Evolutionary conservation across 2,329 filamentous ascomycete species (phyloP).

Genomic region (Fusarium sp.): DNA sequence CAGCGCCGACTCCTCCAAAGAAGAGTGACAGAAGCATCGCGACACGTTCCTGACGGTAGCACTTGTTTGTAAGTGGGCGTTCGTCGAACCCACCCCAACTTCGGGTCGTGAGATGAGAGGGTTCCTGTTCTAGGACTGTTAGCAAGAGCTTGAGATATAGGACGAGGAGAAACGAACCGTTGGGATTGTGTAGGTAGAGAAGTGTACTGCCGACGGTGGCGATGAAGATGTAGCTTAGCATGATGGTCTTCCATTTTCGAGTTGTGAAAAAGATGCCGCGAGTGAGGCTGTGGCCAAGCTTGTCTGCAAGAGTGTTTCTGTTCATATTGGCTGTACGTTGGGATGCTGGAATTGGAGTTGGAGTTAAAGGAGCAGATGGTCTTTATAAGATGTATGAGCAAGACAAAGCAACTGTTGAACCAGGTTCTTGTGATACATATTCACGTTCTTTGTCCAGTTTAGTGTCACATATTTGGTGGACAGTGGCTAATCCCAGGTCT

Average conservation of each 20-base stretch:
- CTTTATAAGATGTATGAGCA: background rate
- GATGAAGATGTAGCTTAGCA: constrained; percentile 24
- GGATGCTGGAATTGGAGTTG: background rate
- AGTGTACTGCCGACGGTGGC: constrained; percentile 14
- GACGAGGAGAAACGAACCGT: background rate
- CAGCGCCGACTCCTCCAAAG: constrained; percentile 26
- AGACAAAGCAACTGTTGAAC: background rate
- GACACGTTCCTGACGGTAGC: constrained; percentile 41
- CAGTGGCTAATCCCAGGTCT: background rate
- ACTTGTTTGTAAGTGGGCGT: constrained; percentile 31
- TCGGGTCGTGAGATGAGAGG: constrained; percentile 11
- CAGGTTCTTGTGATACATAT: too few relatives aligned
- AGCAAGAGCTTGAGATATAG: background rate
- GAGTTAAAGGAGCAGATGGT: background rate
- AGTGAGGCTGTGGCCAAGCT: constrained; percentile 20
- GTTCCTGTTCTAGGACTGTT: constrained; percentile 2
- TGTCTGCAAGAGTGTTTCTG: constrained; percentile 21
- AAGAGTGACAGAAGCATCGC: constrained; percentile 39
- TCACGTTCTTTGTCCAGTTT: background rate
- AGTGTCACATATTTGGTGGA: background rate
- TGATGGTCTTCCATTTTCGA: constrained; percentile 15
- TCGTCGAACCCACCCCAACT: constrained; percentile 39
- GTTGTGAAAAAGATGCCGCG: constrained; percentile 8
- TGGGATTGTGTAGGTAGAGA: constrained; percentile 10
- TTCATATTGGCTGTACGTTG: constrained; percentile 11